Base-by-base conservation (phyloP, 2,329 filamentous ascomycete genomes). In the Lecanosticta acicola region DNA sequence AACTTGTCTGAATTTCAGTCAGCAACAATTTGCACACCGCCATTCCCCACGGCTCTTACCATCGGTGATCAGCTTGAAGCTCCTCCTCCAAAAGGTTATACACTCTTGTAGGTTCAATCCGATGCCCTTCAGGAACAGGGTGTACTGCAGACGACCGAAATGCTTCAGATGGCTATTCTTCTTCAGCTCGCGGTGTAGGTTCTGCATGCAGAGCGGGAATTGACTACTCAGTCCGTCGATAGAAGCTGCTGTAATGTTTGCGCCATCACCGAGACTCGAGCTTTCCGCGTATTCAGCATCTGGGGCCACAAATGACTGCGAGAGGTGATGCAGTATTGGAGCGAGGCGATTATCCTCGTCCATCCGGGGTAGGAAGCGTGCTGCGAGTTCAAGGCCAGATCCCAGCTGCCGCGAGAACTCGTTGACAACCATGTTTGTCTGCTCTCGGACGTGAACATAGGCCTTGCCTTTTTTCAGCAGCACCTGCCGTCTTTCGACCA, bases 81-180 rank as follows among this genome's bases (percentile, higher is more conserved):
- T 75, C 51, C 81, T 78, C 9, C 93, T 83, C 93, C 93, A 98
- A 73, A 98, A 98, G 10, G 88, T 59, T 18, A 98, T 77, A 58
- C 82, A 88, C 67, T 98, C 91, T 61, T 96, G 89, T n/a, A 98
- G 73, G 53, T 80, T 88, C 20, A 98, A 74, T 0, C 93, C 93
- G 48, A 97, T 88, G 34, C 93, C 93, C 68, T 98, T 98, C 48
- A 98, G 77, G 77, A 98, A 98, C 3, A 98, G 79, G 0, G 87
- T 87, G 72, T 97, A 98, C 69, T 98, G 93, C 8, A 97, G 75
- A 53, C 93, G 86, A 11, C 89, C 90, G 61, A 77, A 95, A 68
- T 98, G 90, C 69, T 96, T 96, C 53, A 98, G 75, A 63, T 98
- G 90, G 10, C 83, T 83, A 62, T 94, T 91, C 49, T 89, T 85